Conservation (phyloP, 441 rosid genomes). For the Macaranga tanarius region DNA sequence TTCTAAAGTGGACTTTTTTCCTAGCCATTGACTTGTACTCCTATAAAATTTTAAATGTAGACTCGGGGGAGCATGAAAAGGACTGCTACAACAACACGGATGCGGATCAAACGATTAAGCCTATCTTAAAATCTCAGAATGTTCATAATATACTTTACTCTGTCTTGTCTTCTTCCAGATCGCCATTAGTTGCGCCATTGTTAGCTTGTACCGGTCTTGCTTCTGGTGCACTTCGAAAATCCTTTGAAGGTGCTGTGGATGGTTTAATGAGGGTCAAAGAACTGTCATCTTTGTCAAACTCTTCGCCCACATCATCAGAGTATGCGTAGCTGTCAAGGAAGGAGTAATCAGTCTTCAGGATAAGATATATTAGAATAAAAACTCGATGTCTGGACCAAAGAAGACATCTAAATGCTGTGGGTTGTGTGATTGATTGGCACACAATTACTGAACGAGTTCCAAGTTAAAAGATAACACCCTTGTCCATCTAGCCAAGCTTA, state of each 20-base stretch:
- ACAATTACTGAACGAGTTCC: neutral
- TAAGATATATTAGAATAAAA: neutral
- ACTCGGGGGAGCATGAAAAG: neutral
- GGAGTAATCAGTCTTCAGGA: constrained; percentile 8
- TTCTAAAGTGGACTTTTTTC: neutral
- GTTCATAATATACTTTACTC: constrained; percentile 36
- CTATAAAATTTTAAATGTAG: neutral
- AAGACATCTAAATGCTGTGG: neutral
- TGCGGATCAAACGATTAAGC: constrained; percentile 10
- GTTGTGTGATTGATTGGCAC: neutral
- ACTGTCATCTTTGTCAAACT: constrained; percentile 77
- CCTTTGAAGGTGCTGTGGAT: constrained; percentile 51
- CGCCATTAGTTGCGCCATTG: constrained; percentile 38
- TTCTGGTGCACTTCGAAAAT: constrained; percentile 45
- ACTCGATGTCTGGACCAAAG: neutral
- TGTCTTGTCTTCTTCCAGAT: constrained; percentile 79
- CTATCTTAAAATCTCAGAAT: neutral
- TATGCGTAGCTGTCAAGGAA: constrained; percentile 65
- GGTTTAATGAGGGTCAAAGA: constrained; percentile 79
- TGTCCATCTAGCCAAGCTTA: neutral
- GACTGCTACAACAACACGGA: constrained; percentile 14
- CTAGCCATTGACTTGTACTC: neutral
- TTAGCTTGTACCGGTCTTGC: constrained; percentile 41
- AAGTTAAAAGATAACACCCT: neutral
- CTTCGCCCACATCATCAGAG: constrained; percentile 63